Base-by-base conservation (phyloP, 1,284 basidiomycete species). In the Gomphus sp. region DNA sequence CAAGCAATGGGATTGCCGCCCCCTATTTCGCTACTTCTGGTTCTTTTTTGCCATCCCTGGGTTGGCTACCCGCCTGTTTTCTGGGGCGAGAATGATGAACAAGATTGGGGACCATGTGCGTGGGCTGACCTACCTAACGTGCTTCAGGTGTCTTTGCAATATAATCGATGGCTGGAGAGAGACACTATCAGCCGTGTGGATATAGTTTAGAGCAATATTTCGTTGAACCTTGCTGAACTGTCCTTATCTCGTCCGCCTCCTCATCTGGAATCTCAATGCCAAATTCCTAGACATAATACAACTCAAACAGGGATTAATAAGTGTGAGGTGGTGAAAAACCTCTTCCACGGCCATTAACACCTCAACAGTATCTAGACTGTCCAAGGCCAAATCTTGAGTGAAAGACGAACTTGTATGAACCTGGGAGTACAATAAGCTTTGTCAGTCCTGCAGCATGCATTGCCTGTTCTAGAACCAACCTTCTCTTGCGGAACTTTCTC, bases 281-380 rank as follows among this genome's bases (percentile, higher is more conserved):
- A 68, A 92, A 92, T 66, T 92, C 92, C 91, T 93, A 64, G 31
- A 53, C 52, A 31, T 48, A 52, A 52, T 54, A 58, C 41, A 28
- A 33, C n/a, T 52, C n/a, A 39, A 36, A 43, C 31, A 31, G 3
- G 45, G 16, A 5, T 58, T 31, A 14, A 34, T 25, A 25, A 11
- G 28, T 14, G 6, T 14, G n/a, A 22, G 45, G 14, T 41, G 3
- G 33, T 48, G 39, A 60, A 76, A 49, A 71, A 93, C 96, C 86
- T 99, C 96, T 76, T 99, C 97, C 66, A 99, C 91, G 52, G 96
- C 94, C 95, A 99, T 98, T 68, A 99, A 93, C 48, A 98, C 95
- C 74, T 99, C 97, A 48, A 99, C 96, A 51, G 94, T 85, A 73
- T 99, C 97, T 69, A 99, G 78, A 68, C 94, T 98, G 77, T 99